Evolutionary conservation across 441 rosid species (phyloP).

Genomic region (Gossypium trilobum): DNA sequence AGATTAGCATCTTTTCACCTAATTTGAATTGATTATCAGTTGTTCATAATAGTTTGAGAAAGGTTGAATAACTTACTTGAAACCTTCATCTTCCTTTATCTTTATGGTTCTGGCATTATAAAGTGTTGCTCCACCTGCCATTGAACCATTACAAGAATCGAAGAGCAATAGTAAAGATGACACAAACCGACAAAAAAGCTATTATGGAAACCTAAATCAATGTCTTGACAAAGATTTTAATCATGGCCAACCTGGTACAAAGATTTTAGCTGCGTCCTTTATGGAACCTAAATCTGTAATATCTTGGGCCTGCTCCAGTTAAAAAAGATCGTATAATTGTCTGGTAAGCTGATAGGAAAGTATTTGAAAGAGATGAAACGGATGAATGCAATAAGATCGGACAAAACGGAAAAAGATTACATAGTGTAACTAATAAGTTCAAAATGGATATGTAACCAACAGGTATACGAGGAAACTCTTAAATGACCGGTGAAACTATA

Average conservation of each 20-base stretch:
- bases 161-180: neutral
- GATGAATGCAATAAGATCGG: neutral
- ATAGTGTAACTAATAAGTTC: neutral
- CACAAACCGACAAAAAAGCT: constrained; percentile 11
- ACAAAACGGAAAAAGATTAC: neutral
- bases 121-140: constrained; percentile 65
- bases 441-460: too few relatives aligned
- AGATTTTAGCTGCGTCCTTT: constrained; percentile 71
- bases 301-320: constrained; percentile 64
- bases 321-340: constrained; percentile 15
- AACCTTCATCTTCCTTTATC: constrained; percentile 82
- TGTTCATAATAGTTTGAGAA: neutral
- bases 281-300: constrained; percentile 70
- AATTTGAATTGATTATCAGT: neutral
- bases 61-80: constrained; percentile 37
- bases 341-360: neutral
- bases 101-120: constrained; percentile 75
- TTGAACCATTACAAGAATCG: neutral
- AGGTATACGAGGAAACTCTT: neutral
- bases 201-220: neutral
- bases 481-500: neutral
- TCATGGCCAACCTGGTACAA: constrained; percentile 55
- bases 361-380: neutral
- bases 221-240: too few relatives aligned
- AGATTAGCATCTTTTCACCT: neutral